These are phyloP conservation scores for Chrysanthemum makinoi DNA, from an alignment of 129 eudicot genomes.

Conservation along the genomic window DNA sequence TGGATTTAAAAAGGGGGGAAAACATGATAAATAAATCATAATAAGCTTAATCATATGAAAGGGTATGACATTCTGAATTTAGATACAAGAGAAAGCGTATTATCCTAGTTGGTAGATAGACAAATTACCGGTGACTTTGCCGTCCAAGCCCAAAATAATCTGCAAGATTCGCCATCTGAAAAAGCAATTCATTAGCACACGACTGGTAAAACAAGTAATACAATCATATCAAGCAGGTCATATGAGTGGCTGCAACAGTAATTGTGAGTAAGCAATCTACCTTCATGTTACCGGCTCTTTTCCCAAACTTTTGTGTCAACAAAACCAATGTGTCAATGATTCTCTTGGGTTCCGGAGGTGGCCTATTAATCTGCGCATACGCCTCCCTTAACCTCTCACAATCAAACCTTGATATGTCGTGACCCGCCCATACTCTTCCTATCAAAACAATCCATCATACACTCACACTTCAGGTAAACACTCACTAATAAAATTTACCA, in stretches of 20 bases:
- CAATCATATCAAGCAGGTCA: background rate
- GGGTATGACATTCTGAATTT: too few relatives aligned
- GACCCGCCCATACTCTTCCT: constrained; percentile 99
- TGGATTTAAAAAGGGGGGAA: too few relatives aligned
- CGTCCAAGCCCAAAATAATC: constrained; percentile 85
- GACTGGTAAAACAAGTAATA: constrained; percentile 7
- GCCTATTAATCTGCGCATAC: constrained; percentile 61
- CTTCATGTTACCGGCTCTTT: constrained; percentile 97
- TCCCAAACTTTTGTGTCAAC: constrained; percentile 73
- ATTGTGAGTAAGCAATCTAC: constrained; percentile 23
- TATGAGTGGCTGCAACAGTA: too few relatives aligned
- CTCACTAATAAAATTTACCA: background rate
- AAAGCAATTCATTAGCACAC: constrained; percentile 7
- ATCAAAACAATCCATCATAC: background rate
- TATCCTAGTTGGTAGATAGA: background rate
- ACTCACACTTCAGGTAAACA: background rate
- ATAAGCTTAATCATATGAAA: too few relatives aligned
- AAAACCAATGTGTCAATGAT: constrained; percentile 72
- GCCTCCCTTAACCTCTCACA: constrained; percentile 81
- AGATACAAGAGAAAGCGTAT: background rate
- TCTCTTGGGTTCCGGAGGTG: constrained; percentile 77
- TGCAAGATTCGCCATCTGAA: constrained; percentile 87
- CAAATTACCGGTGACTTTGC: constrained; percentile 79
- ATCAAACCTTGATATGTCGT: constrained; percentile 85
- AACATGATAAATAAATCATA: too few relatives aligned